Evolutionary conservation across 306 rosid genomes (phyloP), one percentile per base, ranked within the genome.

Genomic region (Cicer chorassanicum): DNA sequence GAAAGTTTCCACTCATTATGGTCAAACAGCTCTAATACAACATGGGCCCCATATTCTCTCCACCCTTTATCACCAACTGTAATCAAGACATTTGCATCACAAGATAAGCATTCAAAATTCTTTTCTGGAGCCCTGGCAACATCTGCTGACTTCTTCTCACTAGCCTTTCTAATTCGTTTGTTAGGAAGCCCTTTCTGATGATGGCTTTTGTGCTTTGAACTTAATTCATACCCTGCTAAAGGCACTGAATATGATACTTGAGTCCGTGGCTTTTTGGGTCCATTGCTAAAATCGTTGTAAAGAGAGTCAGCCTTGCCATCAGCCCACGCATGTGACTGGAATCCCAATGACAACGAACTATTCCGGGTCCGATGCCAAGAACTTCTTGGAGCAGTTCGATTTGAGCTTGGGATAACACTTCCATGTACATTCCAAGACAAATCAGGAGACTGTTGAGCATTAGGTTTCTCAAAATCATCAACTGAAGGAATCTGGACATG

Each of bases 1-100:
- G 92, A 88, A 68, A 95, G 98, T 87, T 76, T 92, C 98, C 99
- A 95, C 83, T 95, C 98, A 75, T 87, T 89, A 76, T 86, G 90
- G 45, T 92, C 91, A 92, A 84, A 84, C 62, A 87, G 83, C 88
- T 95, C 99, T 12, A 95, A 59, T 16, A 84, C 84, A 73, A 95
- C 84, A 57, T 63, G 82, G 50, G 89, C 93, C 55, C 95, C 96
- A 78, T 81, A 87, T 82, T 89, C 96, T 80, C 99, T 89, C 99
- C 97, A 90, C 13, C 99, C 99, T 83, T 85, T 90, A 50, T 89
- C 93, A 72, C 90, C 87, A 68, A 78, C 80, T 9, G 92, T 90
- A 46, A 95, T 77, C 82, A 95, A 80, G 62, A 95, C 80, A 84
- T 95, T 95, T 50, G 87, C 97, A 67, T 88, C 87, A 60, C 99